Base-by-base conservation (phyloP, 176 grass and related monocot genomes). In the Urochloa ruziziensis region DNA sequence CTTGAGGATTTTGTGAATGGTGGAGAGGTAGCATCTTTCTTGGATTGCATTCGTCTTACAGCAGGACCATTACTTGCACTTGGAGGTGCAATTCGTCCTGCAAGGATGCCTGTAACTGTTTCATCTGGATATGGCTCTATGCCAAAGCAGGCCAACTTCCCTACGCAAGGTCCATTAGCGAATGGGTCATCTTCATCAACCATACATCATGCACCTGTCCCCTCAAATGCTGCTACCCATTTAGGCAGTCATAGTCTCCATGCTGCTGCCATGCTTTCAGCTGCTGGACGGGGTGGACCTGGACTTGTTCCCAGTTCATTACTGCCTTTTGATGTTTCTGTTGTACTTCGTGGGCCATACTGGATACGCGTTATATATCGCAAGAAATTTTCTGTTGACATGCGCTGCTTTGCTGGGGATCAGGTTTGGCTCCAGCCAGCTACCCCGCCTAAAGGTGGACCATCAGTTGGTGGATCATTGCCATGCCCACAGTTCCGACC, bases 311-410 rank as follows among this genome's bases (percentile, higher is more conserved):
- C 97, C 67, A 99, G 97, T 80, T 99, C 97, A 64, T 89, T 99
- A 54, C 86, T 99, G 76, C 97, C 97, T 64, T 99, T 96, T 87
- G 93, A 99, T 85, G 97, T 99, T 77, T 99, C 97, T 16, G 97
- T 99, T 6, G 93, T 99, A 40, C 91, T 99, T 72, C 91, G 97
- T 59, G 97, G 97, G 30, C 97, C 93, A 57, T 99, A 99, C 64
- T 99, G 97, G 97, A 99, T 99, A 91, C 91, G 97, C 17, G 94
- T 99, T 84, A 96, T 99, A 90, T 99, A 99, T 78, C 91, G 97
- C 25, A 99, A 99, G 81, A 99, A 99, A 52, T 99, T 99, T 85
- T 90, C 93, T 87, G 91, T 99, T 77, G 97, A 99, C 85, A 99
- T 99, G 97, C 89, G 97, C 17, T 99, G 97, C 61, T 99, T 99